Conservation (phyloP, 2,329 filamentous ascomycete species). For the Penicillium occitanis region DNA sequence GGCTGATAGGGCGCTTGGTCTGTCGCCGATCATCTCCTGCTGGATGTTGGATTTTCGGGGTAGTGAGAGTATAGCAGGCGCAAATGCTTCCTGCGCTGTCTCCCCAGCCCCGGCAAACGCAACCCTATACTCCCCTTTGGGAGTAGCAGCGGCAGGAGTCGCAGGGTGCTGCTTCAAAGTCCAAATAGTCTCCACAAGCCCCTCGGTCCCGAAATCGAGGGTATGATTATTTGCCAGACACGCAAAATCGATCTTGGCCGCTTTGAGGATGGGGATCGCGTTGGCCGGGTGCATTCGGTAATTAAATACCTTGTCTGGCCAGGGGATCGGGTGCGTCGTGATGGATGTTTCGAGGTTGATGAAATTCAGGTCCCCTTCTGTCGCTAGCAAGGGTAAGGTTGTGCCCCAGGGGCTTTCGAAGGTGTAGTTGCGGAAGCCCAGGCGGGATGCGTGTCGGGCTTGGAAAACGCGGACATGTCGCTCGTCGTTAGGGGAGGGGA, state of each 20-base stretch:
- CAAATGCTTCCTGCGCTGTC: constrained; percentile 29
- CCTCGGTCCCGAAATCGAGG: constrained; percentile 38
- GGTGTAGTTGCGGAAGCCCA: constrained; percentile 25
- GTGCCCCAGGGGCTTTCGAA: constrained; percentile 38
- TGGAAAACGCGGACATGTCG: constrained; percentile 25
- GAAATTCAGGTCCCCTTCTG: constrained; percentile 34
- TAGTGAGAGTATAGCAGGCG: constrained; percentile 32
- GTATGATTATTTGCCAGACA: constrained; percentile 44
- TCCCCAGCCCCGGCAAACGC: constrained; percentile 37
- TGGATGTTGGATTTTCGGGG: constrained; percentile 15
- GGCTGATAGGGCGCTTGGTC: neutral
- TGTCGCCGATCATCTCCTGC: neutral
- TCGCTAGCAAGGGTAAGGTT: constrained; percentile 32
- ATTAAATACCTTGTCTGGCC: constrained; percentile 44
- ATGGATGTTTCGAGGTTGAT: constrained; percentile 44
- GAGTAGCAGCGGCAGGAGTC: neutral
- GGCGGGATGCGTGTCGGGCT: constrained; percentile 26
- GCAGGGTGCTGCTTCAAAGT: constrained; percentile 25
- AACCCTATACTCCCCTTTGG: constrained; percentile 24
- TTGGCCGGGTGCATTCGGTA: constrained; percentile 45
- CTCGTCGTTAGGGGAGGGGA: constrained; percentile 31
- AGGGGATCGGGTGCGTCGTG: constrained; percentile 33
- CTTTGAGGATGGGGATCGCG: constrained; percentile 30
- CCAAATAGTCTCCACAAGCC: constrained; percentile 37
- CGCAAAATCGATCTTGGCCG: constrained; percentile 36